Evolutionary conservation across 768 basidiomycete species (phyloP), one percentile per base, ranked within the genome.

Genomic region (Serendipita vermifera): DNA sequence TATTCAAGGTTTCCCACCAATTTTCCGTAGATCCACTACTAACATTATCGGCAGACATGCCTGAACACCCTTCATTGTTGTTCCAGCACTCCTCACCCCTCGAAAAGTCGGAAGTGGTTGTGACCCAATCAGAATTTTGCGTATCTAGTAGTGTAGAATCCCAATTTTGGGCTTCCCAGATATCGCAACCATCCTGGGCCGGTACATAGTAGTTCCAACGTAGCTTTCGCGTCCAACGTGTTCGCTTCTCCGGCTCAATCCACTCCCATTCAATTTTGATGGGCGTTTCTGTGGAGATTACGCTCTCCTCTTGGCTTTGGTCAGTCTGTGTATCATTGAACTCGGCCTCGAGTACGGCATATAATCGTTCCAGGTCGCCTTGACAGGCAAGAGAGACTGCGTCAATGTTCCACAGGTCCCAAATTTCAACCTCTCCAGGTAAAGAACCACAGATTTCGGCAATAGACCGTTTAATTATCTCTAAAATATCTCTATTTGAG

Each of bases 381-480:
- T 20, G 22, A 36, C 56, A 57, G 13, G 56, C 56, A 22, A 26
- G n/a, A 4, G 56, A 46, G 38, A 57, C 13, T 13, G 15, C 39
- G 9, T 48, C 43, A 14, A 33, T 15, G 31, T 51, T 33, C 56
- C 56, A 57, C 15, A 57, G 41, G 41, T 32, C 43, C 13, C 33
- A 32, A 11, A 57, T 11, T 3, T 46, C 43, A 9, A 14, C 24
- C 6, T 27, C 22, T 14, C 13, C 20, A 14, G 7, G 33, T 33
- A 27, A 35, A 17, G 20, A 20, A 20, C 7, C n/a, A n/a, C n/a
- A n/a, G n/a, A n/a, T n/a, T 32, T 51, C 46, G 22, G 46, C 17
- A 27, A 57, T 20, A 5, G 24, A 13, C 6, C 20, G 5, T 20
- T 33, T 17, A 5, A 57, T 15, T 13, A 46, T n/a, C 3, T 26